Evolutionary conservation across 1,139 yeast species (phyloP).

Genomic region (Suhomyces ambrosiae): DNA sequence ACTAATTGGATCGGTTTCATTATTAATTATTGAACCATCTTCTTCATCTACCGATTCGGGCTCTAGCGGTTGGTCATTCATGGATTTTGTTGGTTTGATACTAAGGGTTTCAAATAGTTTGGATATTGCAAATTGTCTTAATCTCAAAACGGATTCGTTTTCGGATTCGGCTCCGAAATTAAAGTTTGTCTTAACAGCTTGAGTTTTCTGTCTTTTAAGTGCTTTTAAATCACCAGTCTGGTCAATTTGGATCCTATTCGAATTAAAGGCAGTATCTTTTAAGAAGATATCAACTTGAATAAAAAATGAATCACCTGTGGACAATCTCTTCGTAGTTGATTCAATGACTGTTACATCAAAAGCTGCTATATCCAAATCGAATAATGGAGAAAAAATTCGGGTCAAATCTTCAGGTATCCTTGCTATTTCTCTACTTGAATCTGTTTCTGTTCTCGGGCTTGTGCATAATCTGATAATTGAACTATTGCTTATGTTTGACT

Average conservation of each 20-base stretch:
- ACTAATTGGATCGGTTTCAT: slow-evolving; percentile 12
- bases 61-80: slow-evolving; percentile 9
- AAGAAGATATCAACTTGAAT: slow-evolving; percentile 66
- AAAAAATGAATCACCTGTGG: slow-evolving; percentile 73
- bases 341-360: slow-evolving; percentile 65
- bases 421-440: slow-evolving; percentile 63
- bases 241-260: slow-evolving; percentile 11
- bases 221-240: slow-evolving; percentile 8
- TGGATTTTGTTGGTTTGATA: slow-evolving; percentile 16
- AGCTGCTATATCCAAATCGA: slow-evolving; percentile 56
- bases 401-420: slow-evolving; percentile 76
- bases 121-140: slow-evolving; percentile 59
- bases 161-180: slow-evolving; percentile 50
- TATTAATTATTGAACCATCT: background rate
- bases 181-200: slow-evolving; percentile 18
- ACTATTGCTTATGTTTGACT: slow-evolving; percentile 18
- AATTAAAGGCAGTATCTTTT: slow-evolving; percentile 50
- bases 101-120: slow-evolving; percentile 54
- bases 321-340: slow-evolving; percentile 54
- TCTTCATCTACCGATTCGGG: background rate
- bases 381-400: slow-evolving; percentile 63
- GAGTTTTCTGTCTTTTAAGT: slow-evolving; percentile 18
- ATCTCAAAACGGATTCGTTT: slow-evolving; percentile 53
- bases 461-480: slow-evolving; percentile 39
- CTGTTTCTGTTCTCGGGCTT: slow-evolving; percentile 21